Evolutionary conservation across 257 asterid genomes (phyloP), one percentile per base, ranked within the genome.

Genomic region (Avicennia marina): DNA sequence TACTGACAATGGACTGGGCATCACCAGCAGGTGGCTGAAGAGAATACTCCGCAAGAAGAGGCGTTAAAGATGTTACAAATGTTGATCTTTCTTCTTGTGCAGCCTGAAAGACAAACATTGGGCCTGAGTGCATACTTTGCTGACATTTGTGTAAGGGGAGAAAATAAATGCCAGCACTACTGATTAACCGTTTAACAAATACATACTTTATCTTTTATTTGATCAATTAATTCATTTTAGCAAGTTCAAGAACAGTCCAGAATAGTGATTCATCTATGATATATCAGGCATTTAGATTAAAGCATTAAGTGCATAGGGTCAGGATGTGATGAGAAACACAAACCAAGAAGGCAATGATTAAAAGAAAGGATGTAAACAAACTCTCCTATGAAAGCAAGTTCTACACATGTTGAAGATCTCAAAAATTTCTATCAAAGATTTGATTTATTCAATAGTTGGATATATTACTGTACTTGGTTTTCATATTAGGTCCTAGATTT

Each of bases 1-100:
- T 78, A 62, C 97, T 80, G 71, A 86, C 97, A 74, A 93, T 84
- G 60, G 97, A 89, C 63, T 93, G 97, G 61, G 99, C 99, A 80
- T 93, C 95, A 36, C 89, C 77, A 67, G 72, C 87, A 44, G 83
- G 81, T 39, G 95, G 95, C 81, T 89, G 90, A 64, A 93, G 90
- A 64, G 89, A 81, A 82, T 93, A 86, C 73, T 93, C 96, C 38
- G 83, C 94, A 66, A 93, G 99, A 81, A 93, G 97, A 45, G 97
- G 95, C 94, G 86, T 73, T 65, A 93, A 71, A 48, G 95, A 81
- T 60, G 83, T 68, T 64, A 89, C 75, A 62, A 80, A 86, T 18
- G 79, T 82, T 64, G 96, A 78, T 70, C 94, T 77, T 75, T 93
- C 99, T 76, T 86, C 87, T 69, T 89, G 94, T 26, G 95, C 91